phyloP scores from a whole-genome alignment of 257 asterid species.

The Datura wrightii region DNA sequence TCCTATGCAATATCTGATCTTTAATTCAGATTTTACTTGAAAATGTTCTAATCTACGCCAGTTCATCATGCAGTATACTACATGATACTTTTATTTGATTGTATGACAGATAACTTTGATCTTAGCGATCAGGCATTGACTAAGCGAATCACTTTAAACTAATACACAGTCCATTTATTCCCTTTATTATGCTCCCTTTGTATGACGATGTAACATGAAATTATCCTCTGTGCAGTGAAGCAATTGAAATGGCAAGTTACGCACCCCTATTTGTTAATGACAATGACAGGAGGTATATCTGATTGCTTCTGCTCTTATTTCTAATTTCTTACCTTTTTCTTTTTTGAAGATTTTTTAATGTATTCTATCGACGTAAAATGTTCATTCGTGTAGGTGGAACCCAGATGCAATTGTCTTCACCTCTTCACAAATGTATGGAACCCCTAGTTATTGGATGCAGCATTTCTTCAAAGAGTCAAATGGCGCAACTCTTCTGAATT shows the following conservation, averaged over 20 bases:
- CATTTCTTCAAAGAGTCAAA: constrained; percentile 87
- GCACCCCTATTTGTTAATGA: constrained; percentile 87
- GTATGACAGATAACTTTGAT: not conserved
- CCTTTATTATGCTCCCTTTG: not conserved
- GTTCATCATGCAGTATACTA: not conserved
- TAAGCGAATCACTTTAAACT: not conserved
- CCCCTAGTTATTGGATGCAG: constrained; percentile 99
- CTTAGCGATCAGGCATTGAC: not conserved
- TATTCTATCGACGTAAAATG: not conserved
- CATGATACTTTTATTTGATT: not conserved
- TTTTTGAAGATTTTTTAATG: not conserved
- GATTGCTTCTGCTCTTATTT: constrained; percentile 25
- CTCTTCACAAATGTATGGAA: constrained; percentile 74
- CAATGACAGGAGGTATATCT: constrained; percentile 69
- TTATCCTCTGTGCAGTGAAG: constrained; percentile 60
- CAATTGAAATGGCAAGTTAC: constrained; percentile 87
- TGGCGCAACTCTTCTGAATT: constrained; percentile 77
- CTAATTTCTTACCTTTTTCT: not conserved
- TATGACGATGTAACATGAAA: not conserved
- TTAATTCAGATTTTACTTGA: not conserved
- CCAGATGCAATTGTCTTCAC: constrained; percentile 96
- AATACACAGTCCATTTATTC: not conserved
- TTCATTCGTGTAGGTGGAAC: constrained; percentile 61
- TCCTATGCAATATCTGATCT: not conserved
- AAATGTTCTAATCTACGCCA: not conserved